Base-by-base conservation (phyloP, 2,329 filamentous ascomycete species). In the Alternaria panax region DNA sequence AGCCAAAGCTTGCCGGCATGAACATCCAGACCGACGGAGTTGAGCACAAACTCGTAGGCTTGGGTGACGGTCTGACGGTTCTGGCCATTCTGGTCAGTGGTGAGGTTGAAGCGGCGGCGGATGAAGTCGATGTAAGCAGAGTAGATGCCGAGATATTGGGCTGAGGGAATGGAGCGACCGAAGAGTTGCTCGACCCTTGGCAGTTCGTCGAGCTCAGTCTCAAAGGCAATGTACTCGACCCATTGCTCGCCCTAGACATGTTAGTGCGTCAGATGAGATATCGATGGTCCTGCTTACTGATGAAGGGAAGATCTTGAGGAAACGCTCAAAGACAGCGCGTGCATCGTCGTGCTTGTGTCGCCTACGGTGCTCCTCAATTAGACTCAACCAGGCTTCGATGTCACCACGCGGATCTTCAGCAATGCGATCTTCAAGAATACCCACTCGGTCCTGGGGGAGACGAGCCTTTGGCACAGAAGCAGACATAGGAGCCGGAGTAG, bases 111-210 rank as follows among this genome's bases (percentile, higher is more conserved):
- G 65, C 92, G 87, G 47, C 95, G 90, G 53, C 95, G 92, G 63
- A 98, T 92, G 76, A 98, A 97, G 79, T 97, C 93, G 62, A 99
- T 87, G 76, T 99, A 99, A 30, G 93, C 87, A 7, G 91, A 92
- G 92, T 93, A 99, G 20, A 99, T 86, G 62, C 91, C 87, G 38
- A 98, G 90, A 75, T 94, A 92, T 11, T 92, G 90, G 20, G 95
- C 89, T 8, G 86, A 86, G 68, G 92, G 85, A 38, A 99, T 86
- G 30, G 91, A 93, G 67, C 88, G 87, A 64, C 87, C 88, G 77
- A 99, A 97, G 22, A 99, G 89, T 52, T 88, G 85, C 77, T 97
- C 94, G 16, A 96, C 89, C 46, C 88, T 87, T 57, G 85, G 84
- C 60, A 95, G 90, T 65, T 97, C 92, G 70, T 96, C 92, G 58